phyloP scores from a whole-genome alignment of 495 filamentous ascomycete genomes.

The Arthonia radiata region DNA sequence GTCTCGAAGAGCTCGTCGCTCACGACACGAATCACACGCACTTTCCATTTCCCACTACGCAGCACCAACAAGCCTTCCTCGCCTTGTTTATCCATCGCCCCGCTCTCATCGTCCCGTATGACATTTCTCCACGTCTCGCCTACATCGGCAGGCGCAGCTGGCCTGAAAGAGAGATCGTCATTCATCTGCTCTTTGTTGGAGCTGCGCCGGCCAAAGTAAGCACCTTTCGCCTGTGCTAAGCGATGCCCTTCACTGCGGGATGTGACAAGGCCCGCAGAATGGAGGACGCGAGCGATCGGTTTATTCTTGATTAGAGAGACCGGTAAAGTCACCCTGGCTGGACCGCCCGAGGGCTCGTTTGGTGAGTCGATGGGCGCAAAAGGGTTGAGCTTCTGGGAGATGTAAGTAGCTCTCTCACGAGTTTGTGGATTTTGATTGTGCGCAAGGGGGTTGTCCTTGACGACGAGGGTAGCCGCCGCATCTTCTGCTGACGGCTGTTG shows the following conservation, averaged over 20 bases:
- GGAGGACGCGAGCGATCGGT: slow-evolving; percentile 36
- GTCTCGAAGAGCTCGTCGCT: slow-evolving; percentile 39
- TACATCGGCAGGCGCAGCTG: slow-evolving; percentile 30
- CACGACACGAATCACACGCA: slow-evolving; percentile 46
- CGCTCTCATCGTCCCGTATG: neutral
- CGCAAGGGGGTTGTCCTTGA: no score
- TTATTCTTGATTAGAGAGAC: slow-evolving; percentile 33
- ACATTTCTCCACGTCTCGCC: neutral
- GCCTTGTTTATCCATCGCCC: slow-evolving; percentile 14
- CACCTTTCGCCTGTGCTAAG: slow-evolving; percentile 29
- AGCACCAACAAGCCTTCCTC: slow-evolving; percentile 31
- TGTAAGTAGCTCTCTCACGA: no score
- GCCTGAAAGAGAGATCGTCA: slow-evolving; percentile 34
- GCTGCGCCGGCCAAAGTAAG: slow-evolving; percentile 38
- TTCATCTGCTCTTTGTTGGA: slow-evolving; percentile 27
- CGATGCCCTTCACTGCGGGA: slow-evolving; percentile 43
- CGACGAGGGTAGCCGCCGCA: no score
- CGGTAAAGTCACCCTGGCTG: no score
- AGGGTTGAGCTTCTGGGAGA: no score
- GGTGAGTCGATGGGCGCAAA: no score
- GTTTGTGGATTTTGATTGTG: no score
- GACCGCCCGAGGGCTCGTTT: no score
- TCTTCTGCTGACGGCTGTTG: no score
- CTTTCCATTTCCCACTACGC: slow-evolving; percentile 56
- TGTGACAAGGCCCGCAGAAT: slow-evolving; percentile 37